phyloP scores from a whole-genome alignment of 805 yeast species.

The Kregervanrija fluxuum region DNA sequence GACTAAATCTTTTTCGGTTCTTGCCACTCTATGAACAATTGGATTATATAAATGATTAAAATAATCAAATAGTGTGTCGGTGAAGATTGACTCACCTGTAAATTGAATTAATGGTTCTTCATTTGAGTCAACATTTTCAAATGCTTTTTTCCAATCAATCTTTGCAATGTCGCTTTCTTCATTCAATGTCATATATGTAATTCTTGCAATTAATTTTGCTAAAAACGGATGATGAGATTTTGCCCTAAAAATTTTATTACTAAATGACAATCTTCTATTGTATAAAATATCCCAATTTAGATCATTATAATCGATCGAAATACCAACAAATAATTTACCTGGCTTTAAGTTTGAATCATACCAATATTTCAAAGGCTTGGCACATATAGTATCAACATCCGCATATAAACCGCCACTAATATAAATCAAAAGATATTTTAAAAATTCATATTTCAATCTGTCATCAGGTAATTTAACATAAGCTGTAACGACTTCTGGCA shows the following conservation, averaged over 20 bases:
- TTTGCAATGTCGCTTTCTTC: conserved; percentile 16
- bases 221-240: conserved; percentile 29
- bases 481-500: conserved; percentile 48
- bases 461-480: conserved; percentile 44
- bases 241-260: conserved; percentile 22
- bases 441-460: conserved; percentile 44
- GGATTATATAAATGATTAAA: conserved; percentile 22
- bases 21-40: conserved; percentile 24
- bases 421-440: conserved; percentile 44
- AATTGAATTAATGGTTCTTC: conserved; percentile 29
- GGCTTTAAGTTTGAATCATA: conserved; percentile 17
- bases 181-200: conserved; percentile 22
- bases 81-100: conserved; percentile 29
- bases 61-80: conserved; percentile 29
- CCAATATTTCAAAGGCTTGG: conserved; percentile 36
- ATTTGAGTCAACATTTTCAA: conserved; percentile 25
- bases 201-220: conserved; percentile 27
- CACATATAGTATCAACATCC: conserved; percentile 51
- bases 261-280: conserved; percentile 26
- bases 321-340: conserved; percentile 23
- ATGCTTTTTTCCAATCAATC: conserved; percentile 25
- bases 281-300: conserved; percentile 25
- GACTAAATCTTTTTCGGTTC: conserved; percentile 23
- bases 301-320: conserved; percentile 26
- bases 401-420: conserved; percentile 57